Conservation (phyloP, 495 filamentous ascomycete species). For the Thozetella sp. region DNA sequence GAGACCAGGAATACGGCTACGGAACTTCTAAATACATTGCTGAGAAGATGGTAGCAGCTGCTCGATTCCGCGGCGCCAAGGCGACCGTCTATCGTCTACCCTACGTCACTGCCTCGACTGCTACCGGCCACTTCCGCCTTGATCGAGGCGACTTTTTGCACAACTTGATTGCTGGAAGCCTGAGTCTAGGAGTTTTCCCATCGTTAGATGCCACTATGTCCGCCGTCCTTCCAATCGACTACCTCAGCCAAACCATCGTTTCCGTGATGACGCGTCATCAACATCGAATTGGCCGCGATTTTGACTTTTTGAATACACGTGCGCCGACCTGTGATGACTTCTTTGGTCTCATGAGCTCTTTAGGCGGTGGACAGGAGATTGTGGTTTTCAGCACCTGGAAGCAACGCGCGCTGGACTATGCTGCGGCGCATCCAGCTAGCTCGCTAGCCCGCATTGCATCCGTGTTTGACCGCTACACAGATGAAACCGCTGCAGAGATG, state of each 20-base stretch:
- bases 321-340: slow-evolving; percentile 24
- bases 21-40: slow-evolving; percentile 32
- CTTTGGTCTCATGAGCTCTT: slow-evolving; percentile 17
- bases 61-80: slow-evolving; percentile 28
- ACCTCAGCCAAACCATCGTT: slow-evolving; percentile 24
- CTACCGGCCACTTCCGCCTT: slow-evolving; percentile 27
- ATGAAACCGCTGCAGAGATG: slow-evolving; percentile 22
- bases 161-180: slow-evolving; percentile 27
- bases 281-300: slow-evolving; percentile 23
- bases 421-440: slow-evolving; percentile 16
- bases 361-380: slow-evolving; percentile 10
- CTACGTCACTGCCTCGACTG: slow-evolving; percentile 26
- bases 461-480: slow-evolving; percentile 20
- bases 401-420: slow-evolving; percentile 19
- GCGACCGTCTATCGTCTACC: slow-evolving; percentile 29
- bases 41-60: slow-evolving; percentile 24
- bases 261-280: slow-evolving; percentile 22
- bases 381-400: slow-evolving; percentile 22
- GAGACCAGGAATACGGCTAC: slow-evolving; percentile 29
- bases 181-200: slow-evolving; percentile 28
- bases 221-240: slow-evolving; percentile 27
- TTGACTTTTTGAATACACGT: slow-evolving; percentile 22
- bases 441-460: slow-evolving; percentile 26
- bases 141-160: slow-evolving; percentile 34
- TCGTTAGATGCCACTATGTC: slow-evolving; percentile 24